phyloP scores from a whole-genome alignment of 306 rosid genomes.

The Cicer cuneatum region DNA sequence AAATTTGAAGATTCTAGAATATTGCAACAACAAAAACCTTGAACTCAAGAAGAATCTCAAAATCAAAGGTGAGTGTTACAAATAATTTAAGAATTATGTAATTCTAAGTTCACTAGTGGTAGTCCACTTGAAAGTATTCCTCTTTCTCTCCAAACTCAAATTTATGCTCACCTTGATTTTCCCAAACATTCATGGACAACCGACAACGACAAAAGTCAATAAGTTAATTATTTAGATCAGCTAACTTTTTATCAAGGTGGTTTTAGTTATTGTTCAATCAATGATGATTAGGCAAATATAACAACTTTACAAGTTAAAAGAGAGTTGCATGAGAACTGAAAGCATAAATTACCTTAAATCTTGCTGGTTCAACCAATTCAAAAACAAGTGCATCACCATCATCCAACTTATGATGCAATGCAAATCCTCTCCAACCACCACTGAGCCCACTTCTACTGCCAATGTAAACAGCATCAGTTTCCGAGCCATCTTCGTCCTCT shows the following conservation, averaged over 20 bases:
- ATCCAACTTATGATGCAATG: constrained; percentile 76
- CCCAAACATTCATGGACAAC: neutral
- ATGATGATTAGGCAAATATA: constrained; percentile 24
- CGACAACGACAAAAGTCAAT: neutral
- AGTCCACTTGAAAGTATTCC: neutral
- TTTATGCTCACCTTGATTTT: neutral
- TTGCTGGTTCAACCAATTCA: constrained; percentile 60
- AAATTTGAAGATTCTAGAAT: no score
- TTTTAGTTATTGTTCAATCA: neutral
- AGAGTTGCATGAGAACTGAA: neutral
- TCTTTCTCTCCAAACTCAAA: neutral
- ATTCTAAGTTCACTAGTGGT: neutral
- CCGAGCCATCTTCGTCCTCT: constrained; percentile 73
- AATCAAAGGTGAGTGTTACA: no score
- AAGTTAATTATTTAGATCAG: neutral
- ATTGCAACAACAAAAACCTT: no score
- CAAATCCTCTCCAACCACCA: constrained; percentile 90
- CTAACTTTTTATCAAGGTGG: neutral
- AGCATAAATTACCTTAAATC: constrained; percentile 62
- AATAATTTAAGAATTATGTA: no score
- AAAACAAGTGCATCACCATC: constrained; percentile 87
- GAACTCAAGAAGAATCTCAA: no score
- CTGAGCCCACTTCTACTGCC: constrained; percentile 69
- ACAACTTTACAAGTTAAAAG: neutral
- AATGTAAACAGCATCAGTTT: constrained; percentile 57